Percentiles rank a stretch among this genome's conserved stretches.
Conservation (phyloP, 1,284 basidiomycete genomes). For the Naganishia sp. region DNA sequence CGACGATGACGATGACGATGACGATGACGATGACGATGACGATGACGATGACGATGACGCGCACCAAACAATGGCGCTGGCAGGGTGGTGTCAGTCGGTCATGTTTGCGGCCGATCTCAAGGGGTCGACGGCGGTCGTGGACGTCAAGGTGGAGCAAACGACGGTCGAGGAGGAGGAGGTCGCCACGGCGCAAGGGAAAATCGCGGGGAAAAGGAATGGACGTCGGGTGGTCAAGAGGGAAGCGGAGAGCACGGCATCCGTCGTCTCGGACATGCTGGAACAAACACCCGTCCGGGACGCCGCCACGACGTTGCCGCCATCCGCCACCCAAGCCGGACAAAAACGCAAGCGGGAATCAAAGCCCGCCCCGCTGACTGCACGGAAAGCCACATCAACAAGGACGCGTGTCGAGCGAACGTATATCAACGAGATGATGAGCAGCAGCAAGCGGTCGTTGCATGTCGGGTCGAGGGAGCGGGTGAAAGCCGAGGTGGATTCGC, state of each 20-base stretch:
- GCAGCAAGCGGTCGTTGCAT: not conserved
- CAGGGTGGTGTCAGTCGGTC: constrained; percentile 91
- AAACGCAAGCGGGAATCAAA: constrained; percentile 4
- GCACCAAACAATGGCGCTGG: constrained; percentile 56
- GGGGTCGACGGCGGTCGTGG: constrained; percentile 29
- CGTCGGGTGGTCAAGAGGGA: not conserved
- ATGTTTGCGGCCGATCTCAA: constrained; percentile 53
- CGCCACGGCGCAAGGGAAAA: not conserved
- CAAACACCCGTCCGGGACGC: not conserved
- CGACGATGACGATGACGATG: constrained; percentile 19
- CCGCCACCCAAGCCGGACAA: not conserved
- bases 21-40: no score
- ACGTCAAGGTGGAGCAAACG: constrained; percentile 6
- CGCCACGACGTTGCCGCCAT: not conserved
- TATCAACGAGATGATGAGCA: not conserved
- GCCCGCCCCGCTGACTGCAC: no score
- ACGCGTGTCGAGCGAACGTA: not conserved
- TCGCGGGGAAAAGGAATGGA: not conserved
- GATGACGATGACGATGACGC: constrained; percentile 26
- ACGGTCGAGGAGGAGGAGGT: not conserved
- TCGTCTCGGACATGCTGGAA: constrained; percentile 7
- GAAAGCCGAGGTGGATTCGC: not conserved
- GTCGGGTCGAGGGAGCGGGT: not conserved
- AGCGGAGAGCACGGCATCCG: not conserved
- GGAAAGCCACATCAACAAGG: not conserved